These are phyloP conservation scores for Trichoderma orchidacearum DNA, from an alignment of 495 filamentous ascomycete species.

Conservation along the genomic window DNA sequence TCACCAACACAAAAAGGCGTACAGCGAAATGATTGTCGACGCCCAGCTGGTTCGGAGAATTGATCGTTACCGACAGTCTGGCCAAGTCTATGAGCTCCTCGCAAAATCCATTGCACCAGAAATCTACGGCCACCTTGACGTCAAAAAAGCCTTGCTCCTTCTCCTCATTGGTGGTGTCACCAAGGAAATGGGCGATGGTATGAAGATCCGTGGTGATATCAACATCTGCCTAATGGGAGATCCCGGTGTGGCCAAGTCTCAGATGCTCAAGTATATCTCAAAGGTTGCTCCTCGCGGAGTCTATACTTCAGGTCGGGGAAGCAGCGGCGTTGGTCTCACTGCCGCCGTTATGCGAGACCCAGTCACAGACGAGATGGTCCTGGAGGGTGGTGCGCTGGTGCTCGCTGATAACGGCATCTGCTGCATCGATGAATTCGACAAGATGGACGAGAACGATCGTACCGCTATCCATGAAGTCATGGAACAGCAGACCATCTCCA, in stretches of 20 bases:
- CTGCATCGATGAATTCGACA: conserved; percentile 99
- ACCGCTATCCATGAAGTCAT: conserved; percentile 99
- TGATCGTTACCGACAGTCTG: conserved; percentile 62
- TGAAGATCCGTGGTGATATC: conserved; percentile 96
- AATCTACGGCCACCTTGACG: conserved; percentile 91
- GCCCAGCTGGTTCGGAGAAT: conserved; percentile 65
- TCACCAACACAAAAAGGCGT: conserved; percentile 93
- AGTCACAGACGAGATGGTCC: conserved; percentile 96
- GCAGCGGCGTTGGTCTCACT: conserved; percentile 91
- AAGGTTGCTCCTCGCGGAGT: conserved; percentile 96
- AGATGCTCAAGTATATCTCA: conserved; percentile 93
- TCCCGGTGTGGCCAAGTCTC: conserved; percentile 97
- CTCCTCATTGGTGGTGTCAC: conserved; percentile 93
- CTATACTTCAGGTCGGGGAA: conserved; percentile 93
- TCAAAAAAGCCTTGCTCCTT: conserved; percentile 92
- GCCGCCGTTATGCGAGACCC: conserved; percentile 98
- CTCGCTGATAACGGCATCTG: conserved; percentile 96
- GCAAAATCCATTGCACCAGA: conserved; percentile 94
- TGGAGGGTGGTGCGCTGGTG: conserved; percentile 92
- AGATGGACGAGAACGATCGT: conserved; percentile 95
- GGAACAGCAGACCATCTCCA: conserved; percentile 98
- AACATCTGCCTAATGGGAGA: conserved; percentile 99
- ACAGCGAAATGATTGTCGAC: conserved; percentile 70
- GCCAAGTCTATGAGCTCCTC: conserved; percentile 87
- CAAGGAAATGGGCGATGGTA: conserved; percentile 94